phyloP scores from a whole-genome alignment of 176 grass and related monocot species.

The Saccharum officinarum region DNA sequence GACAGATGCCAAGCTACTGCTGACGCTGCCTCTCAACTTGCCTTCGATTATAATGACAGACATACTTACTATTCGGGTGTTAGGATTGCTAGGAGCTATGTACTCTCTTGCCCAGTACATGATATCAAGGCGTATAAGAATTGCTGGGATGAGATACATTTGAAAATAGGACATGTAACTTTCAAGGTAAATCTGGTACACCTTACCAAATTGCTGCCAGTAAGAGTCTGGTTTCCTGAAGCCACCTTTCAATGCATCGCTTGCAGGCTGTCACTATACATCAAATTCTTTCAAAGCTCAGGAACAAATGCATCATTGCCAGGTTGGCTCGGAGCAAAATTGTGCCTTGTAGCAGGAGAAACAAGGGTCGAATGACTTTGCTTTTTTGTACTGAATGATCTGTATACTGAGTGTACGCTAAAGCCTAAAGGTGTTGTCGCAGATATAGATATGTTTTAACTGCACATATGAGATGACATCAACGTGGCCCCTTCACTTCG shows the following conservation, averaged over 20 bases:
- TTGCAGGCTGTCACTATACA: conserved; percentile 31
- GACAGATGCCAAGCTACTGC: conserved; percentile 76
- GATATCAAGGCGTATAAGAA: conserved; percentile 87
- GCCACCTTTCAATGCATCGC: conserved; percentile 26
- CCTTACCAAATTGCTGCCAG: neutral
- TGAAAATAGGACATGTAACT: conserved; percentile 51
- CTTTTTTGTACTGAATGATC: conserved; percentile 30
- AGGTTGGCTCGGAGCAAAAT: neutral
- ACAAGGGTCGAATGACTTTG: neutral
- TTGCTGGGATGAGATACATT: conserved; percentile 98
- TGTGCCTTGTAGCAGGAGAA: neutral
- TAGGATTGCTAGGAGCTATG: conserved; percentile 89
- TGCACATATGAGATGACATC: conserved; percentile 18
- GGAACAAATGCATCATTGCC: conserved; percentile 6
- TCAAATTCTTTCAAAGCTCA: neutral
- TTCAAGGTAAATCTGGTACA: conserved; percentile 50
- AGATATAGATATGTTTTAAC: conserved; percentile 29
- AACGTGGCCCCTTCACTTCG: conserved; percentile 20
- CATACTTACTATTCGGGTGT: conserved; percentile 75
- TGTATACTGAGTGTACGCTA: conserved; percentile 23
- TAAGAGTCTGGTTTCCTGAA: conserved; percentile 10
- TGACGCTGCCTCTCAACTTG: conserved; percentile 93
- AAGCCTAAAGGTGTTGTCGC: conserved; percentile 40
- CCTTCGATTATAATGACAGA: conserved; percentile 90
- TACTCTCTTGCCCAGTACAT: conserved; percentile 88